These are phyloP conservation scores for Boechera stricta DNA, from an alignment of 345 rosid species.

Conservation along the genomic window DNA sequence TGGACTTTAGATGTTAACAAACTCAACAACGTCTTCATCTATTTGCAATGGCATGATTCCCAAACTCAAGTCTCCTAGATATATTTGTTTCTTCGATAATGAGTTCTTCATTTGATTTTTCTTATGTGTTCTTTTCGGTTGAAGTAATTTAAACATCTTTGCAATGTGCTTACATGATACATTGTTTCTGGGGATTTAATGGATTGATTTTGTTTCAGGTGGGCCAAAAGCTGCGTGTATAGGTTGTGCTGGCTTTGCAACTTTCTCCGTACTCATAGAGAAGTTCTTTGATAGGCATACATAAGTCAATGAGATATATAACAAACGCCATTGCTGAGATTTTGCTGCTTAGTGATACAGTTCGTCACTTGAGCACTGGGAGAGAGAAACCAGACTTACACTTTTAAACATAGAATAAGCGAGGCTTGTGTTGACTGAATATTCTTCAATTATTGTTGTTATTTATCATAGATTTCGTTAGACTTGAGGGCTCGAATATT, in stretches of 20 bases:
- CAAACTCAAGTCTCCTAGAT: background rate
- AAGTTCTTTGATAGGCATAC: slow-evolving; percentile 81
- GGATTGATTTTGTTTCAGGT: slow-evolving; percentile 48
- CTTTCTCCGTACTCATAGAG: slow-evolving; percentile 95
- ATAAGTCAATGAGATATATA: slow-evolving; percentile 44
- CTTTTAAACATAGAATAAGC: slow-evolving; percentile 27
- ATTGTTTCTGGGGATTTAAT: slow-evolving; percentile 7
- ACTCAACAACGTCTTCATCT: background rate
- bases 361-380: slow-evolving; percentile 27
- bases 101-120: background rate
- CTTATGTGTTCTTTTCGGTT: background rate
- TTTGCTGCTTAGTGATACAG: slow-evolving; percentile 14
- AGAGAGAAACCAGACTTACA: slow-evolving; percentile 27
- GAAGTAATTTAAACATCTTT: background rate
- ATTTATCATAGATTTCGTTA: slow-evolving; percentile 18
- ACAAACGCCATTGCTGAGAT: slow-evolving; percentile 27
- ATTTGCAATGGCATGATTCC: background rate
- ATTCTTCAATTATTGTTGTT: slow-evolving; percentile 30
- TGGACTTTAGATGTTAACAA: background rate
- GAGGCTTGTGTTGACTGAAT: slow-evolving; percentile 33
- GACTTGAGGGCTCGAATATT: background rate
- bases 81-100: background rate
- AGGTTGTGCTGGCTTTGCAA: slow-evolving; percentile 95
- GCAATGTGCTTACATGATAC: slow-evolving; percentile 1
- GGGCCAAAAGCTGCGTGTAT: slow-evolving; percentile 91